These are phyloP conservation scores for Protea cynaroides DNA, from an alignment of 164 flowering plant species.

Conservation along the genomic window DNA sequence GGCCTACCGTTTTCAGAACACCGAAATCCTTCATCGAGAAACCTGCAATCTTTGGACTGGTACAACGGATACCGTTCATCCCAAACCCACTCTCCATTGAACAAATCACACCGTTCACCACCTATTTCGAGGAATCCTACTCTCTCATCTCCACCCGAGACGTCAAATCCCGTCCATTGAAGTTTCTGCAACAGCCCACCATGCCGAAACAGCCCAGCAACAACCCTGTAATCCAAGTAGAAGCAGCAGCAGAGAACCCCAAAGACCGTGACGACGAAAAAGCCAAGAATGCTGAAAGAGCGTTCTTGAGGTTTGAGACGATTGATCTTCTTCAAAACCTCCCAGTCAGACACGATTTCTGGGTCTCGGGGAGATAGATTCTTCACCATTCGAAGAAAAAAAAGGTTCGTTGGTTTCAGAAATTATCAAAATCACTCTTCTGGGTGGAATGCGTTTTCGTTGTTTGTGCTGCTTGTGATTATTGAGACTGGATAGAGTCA, in stretches of 20 bases:
- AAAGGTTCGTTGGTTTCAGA: background rate
- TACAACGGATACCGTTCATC: constrained; percentile 74
- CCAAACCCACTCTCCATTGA: constrained; percentile 83
- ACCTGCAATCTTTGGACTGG: constrained; percentile 52
- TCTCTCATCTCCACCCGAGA: constrained; percentile 6
- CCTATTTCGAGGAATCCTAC: constrained; percentile 30
- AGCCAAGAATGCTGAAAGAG: constrained; percentile 46
- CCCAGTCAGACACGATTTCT: constrained; percentile 20
- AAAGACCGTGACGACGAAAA: constrained; percentile 30
- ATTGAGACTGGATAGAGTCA: background rate
- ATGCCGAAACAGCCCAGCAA: constrained; percentile 29
- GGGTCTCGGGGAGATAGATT: constrained; percentile 20
- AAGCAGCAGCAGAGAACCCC: constrained; percentile 51
- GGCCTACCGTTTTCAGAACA: constrained; percentile 77
- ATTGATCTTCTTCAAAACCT: constrained; percentile 46
- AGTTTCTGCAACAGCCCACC: constrained; percentile 32
- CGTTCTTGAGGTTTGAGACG: constrained; percentile 49
- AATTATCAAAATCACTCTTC: too few relatives aligned
- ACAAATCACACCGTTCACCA: constrained; percentile 50
- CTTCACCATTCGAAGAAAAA: constrained; percentile 20
- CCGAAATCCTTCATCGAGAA: constrained; percentile 72
- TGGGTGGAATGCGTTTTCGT: background rate
- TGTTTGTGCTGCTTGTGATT: background rate
- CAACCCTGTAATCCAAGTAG: constrained; percentile 58
- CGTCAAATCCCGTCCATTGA: constrained; percentile 28